Percentiles rank a stretch among this genome's conserved stretches.
These are phyloP conservation scores for Naganishia friedmannii DNA, from an alignment of 768 basidiomycete genomes.

Conservation along the genomic window DNA sequence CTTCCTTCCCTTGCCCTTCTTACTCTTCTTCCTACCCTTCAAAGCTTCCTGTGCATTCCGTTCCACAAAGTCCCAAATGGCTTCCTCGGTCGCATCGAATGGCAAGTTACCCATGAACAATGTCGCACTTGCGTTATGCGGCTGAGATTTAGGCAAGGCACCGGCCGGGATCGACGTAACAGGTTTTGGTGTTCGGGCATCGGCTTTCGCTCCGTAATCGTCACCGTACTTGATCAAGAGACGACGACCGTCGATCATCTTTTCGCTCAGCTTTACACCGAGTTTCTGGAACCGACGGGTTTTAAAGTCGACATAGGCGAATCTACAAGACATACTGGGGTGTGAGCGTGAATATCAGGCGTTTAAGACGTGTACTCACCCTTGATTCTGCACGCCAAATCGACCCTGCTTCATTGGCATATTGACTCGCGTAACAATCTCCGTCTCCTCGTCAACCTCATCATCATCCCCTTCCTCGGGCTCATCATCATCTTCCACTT, in stretches of 20 bases:
- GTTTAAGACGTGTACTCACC: conserved; percentile 30
- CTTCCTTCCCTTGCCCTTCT: conserved; percentile 32
- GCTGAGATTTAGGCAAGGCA: conserved; percentile 73
- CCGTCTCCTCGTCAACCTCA: conserved; percentile 17
- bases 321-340: conserved; percentile 57
- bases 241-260: conserved; percentile 74
- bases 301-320: conserved; percentile 93
- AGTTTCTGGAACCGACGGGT: conserved; percentile 67
- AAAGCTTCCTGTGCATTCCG: conserved; percentile 56
- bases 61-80: conserved; percentile 70
- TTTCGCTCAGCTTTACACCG: conserved; percentile 79
- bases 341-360: not conserved
- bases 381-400: conserved; percentile 39
- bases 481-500: conserved; percentile 23
- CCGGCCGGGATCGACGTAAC: conserved; percentile 52
- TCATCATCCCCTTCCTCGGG: conserved; percentile 30
- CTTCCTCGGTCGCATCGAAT: conserved; percentile 79
- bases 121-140: conserved; percentile 65
- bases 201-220: conserved; percentile 61
- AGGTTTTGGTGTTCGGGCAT: conserved; percentile 53
- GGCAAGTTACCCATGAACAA: conserved; percentile 90
- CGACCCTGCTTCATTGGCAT: conserved; percentile 71
- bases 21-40: conserved; percentile 42
- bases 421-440: conserved; percentile 53
- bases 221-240: conserved; percentile 90